A percentile compares a stretch with the other conserved stretches of the same genome.
Conservation (phyloP, 2,329 filamentous ascomycete species). For the Penicillium sp. region DNA sequence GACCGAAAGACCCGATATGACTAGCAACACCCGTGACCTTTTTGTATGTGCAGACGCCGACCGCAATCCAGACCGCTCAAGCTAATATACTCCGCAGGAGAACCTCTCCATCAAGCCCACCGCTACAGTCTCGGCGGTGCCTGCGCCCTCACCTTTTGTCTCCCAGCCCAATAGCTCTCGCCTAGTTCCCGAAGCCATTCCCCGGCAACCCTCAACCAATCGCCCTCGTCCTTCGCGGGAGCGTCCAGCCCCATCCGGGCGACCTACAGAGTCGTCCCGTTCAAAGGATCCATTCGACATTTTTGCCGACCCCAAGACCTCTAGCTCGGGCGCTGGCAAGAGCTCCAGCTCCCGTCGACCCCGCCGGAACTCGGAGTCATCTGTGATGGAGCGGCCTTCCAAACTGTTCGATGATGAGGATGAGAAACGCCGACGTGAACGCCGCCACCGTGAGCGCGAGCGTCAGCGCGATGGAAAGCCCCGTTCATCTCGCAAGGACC, state of each 20-base stretch:
- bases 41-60: constrained; percentile 54
- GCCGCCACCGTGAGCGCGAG: constrained; percentile 53
- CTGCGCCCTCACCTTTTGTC: constrained; percentile 11
- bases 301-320: constrained; percentile 46
- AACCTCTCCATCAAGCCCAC: constrained; percentile 38
- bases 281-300: constrained; percentile 46
- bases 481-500: constrained; percentile 41
- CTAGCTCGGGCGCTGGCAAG: constrained; percentile 31
- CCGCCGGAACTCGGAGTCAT: constrained; percentile 65
- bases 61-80: not conserved
- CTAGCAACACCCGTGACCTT: constrained; percentile 56
- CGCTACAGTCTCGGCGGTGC: not conserved
- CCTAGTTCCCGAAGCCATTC: constrained; percentile 34
- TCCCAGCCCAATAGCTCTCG: constrained; percentile 39
- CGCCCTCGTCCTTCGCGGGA: constrained; percentile 30
- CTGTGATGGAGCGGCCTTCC: constrained; percentile 54
- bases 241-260: constrained; percentile 23
- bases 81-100: constrained; percentile 27
- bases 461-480: constrained; percentile 42
- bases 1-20: constrained; percentile 40
- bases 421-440: constrained; percentile 52
- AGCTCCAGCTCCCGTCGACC: constrained; percentile 37
- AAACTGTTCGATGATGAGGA: constrained; percentile 51
- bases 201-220: constrained; percentile 20
- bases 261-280: constrained; percentile 14